Percentiles rank a stretch among this genome's conserved stretches.
These are phyloP conservation scores for Wickerhamiella kazuoi DNA, from an alignment of 805 yeast genomes.

Conservation along the genomic window DNA sequence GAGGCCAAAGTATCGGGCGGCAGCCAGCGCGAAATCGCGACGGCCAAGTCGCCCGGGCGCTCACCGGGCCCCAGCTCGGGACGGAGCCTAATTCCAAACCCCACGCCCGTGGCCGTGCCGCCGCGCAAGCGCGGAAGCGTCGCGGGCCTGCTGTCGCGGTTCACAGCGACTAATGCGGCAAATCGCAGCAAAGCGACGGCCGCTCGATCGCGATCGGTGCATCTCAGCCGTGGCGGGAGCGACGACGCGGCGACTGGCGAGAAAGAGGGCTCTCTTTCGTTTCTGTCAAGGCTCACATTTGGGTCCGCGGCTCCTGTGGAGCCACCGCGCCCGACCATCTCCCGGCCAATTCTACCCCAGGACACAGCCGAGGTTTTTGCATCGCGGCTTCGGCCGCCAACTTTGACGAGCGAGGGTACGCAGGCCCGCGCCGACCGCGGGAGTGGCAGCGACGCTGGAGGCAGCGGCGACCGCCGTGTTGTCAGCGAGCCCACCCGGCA, in stretches of 20 bases:
- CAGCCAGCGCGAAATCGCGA: too few species aligned
- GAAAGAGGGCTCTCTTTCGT: neutral
- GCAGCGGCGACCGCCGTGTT: too few species aligned
- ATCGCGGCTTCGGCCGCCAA: neutral
- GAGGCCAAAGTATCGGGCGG: too few species aligned
- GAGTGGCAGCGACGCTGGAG: too few species aligned
- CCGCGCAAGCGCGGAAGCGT: conserved; percentile 12
- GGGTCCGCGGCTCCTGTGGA: neutral
- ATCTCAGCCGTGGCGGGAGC: neutral
- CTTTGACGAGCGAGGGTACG: neutral
- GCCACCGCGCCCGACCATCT: conserved; percentile 2
- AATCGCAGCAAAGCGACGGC: conserved; percentile 12
- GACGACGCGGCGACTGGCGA: neutral
- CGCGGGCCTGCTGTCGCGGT: conserved; percentile 17
- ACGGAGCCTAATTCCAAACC: conserved; percentile 2
- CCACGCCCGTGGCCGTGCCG: conserved; percentile 5
- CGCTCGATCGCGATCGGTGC: neutral
- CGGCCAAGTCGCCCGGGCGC: neutral
- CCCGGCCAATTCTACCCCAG: neutral
- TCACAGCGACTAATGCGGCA: conserved; percentile 18
- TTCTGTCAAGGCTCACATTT: conserved; percentile 2
- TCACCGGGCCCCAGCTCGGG: neutral
- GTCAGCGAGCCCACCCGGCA: too few species aligned
- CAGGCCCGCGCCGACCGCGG: too few species aligned
- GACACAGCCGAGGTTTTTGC: neutral